Evolutionary conservation across 768 basidiomycete species (phyloP), one percentile per base, ranked within the genome.

Genomic region (Calocera viscosa): DNA sequence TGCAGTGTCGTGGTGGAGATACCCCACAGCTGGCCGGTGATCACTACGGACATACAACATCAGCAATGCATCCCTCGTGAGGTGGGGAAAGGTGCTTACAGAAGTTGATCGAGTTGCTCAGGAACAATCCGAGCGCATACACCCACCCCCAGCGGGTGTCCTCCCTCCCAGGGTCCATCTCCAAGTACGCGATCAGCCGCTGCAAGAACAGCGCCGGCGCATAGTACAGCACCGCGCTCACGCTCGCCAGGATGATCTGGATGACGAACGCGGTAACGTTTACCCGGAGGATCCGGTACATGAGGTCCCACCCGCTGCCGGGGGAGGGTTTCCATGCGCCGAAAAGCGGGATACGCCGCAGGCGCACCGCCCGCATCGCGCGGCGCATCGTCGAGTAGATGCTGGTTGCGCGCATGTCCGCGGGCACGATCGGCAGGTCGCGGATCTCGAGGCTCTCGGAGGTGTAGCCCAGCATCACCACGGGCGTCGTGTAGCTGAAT

Each of bases 401-500:
- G 71, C 75, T 74, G 2, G 71, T 69, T 5, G 79, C 79, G 33
- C 93, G 89, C 84, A 92, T 86, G 71, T 82, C 75, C 0, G 80
- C 83, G 0, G 89, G 84, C 10, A 94, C 82, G 65, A 94, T 85
- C 3, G 93, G 94, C 33, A 96, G 78, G 73, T 96, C 92, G 68
- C 86, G 91, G 24, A 92, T 90, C 70, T 95, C 90, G 53, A 95
- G 82, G 67, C 83, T 87, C 66, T 83, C 81, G 1, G 87, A 80
- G 1, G 79, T 80, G 75, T 91, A 85, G 1, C 91, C 93, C 43
- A 93, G 84, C 83, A 86, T 85, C 66, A 94, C 84, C 16, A 96
- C 90, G 68, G 88, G 86, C 0, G 91, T 94, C 39, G 89, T 91
- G 74, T 92, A 94, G 17, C 85, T 85, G 76, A 96, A 96, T n/a